Evolutionary conservation across 345 rosid genomes (phyloP), one percentile per base, ranked within the genome.

Genomic region (Barbarea vulgaris): DNA sequence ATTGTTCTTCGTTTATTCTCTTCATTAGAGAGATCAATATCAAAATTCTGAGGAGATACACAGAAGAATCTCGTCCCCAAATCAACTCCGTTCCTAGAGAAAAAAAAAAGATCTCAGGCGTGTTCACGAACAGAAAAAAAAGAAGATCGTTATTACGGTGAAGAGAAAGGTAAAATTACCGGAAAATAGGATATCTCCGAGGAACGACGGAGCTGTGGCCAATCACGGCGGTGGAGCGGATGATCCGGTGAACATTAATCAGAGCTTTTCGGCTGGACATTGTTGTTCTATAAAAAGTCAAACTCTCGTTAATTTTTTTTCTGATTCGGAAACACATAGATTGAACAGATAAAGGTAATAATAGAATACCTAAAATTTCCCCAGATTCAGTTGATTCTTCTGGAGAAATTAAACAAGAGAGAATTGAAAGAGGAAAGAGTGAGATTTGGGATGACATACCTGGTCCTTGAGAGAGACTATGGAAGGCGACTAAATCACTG

Each of bases 1-100:
- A 72, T 79, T 42, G 91, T 64, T 52, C 86, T 91, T 74, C 96
- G 78, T 78, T 82, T 91, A 81, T 80, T 88, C 81, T 91, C 97
- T 59, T 88, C 90, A 30, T 36, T 81, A 63, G 96, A 88, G 74
- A 30, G 86, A 75, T 88, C 90, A 14, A 89, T 76, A 56, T 82
- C 83, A 5, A 72, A 65, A 37, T 81, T 80, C 64, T 79, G 84
- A 37, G 76, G 2, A 47, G 37, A 70, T 25, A 54, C 80, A 11
- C 84, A 80, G 73, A 84, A 91, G 71, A 77, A 87, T 50, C 81
- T 81, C 21, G 79, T 50, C 68, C 82, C 72, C 72, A 81, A 83
- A 51, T 80, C 75, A 73, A 47, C 50, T 63, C 73, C 84, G 51
- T 86, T 81, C 75, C 93, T 93, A 57, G 21, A 30, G 57, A 47